These are phyloP conservation scores for Russula emetica DNA, from an alignment of 768 basidiomycete genomes.

Conservation along the genomic window DNA sequence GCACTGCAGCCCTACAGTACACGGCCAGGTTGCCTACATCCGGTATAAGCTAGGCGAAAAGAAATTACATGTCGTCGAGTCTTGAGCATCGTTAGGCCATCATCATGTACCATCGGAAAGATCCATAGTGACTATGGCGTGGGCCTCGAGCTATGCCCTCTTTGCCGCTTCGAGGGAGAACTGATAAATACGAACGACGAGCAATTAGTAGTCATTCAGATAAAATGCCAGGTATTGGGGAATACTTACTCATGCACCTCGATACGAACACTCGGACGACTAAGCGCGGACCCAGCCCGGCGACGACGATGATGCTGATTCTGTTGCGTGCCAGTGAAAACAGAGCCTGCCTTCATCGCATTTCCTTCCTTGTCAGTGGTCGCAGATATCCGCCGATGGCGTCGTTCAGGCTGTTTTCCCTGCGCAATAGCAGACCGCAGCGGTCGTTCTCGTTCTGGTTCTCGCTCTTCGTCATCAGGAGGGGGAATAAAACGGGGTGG, in stretches of 20 bases:
- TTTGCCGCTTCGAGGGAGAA: constrained; percentile 16
- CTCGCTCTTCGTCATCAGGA: constrained; percentile 6
- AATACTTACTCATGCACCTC: constrained; percentile 25
- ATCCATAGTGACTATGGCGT: neutral
- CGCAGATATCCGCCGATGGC: constrained; percentile 18
- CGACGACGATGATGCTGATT: constrained; percentile 17
- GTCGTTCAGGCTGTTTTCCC: constrained; percentile 23
- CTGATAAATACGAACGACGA: neutral
- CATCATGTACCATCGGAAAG: neutral
- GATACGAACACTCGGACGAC: constrained; percentile 28
- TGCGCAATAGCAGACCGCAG: constrained; percentile 16
- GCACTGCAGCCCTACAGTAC: constrained; percentile 15
- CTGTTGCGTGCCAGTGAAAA: constrained; percentile 11
- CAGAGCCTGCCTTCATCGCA: constrained; percentile 21
- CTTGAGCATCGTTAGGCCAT: neutral
- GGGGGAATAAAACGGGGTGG: constrained; percentile 19
- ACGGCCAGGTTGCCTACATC: constrained; percentile 9
- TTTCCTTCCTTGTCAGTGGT: constrained; percentile 20
- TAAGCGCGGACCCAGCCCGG: constrained; percentile 20
- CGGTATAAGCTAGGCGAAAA: neutral
- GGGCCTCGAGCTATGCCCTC: constrained; percentile 5
- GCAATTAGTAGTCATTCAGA: neutral
- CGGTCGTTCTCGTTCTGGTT: neutral
- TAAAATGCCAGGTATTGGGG: neutral
- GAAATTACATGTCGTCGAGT: constrained; percentile 8